These are phyloP conservation scores for Allium sativum DNA, from an alignment of 106 monocot species.

Conservation along the genomic window DNA sequence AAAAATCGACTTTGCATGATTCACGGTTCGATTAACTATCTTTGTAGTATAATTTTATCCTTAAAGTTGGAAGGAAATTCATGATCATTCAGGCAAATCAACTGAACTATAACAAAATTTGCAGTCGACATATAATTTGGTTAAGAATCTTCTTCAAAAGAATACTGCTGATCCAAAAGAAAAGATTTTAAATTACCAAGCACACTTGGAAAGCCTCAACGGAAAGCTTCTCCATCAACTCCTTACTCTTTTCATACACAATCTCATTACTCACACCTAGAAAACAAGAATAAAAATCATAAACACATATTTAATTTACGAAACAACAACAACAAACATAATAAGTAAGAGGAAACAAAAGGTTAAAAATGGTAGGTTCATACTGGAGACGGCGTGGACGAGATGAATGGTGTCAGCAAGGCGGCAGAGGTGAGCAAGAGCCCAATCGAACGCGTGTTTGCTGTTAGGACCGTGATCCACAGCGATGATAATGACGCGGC, in stretches of 20 bases:
- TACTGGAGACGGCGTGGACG: slow-evolving; percentile 70
- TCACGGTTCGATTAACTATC: too few species aligned
- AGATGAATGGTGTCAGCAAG: slow-evolving; percentile 87
- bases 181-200: slow-evolving; percentile 20
- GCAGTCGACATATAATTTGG: too few species aligned
- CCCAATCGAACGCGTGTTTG: slow-evolving; percentile 79
- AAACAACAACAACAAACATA: too few species aligned
- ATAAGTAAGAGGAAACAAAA: too few species aligned
- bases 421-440: slow-evolving; percentile 72
- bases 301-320: neutral
- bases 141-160: neutral
- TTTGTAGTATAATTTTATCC: too few species aligned
- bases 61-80: too few species aligned
- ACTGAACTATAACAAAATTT: too few species aligned
- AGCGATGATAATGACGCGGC: slow-evolving; percentile 62
- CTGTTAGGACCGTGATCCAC: slow-evolving; percentile 65
- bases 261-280: slow-evolving; percentile 55
- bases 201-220: slow-evolving; percentile 46
- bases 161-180: neutral
- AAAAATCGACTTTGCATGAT: too few species aligned
- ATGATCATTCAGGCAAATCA: too few species aligned
- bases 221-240: slow-evolving; percentile 57
- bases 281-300: neutral
- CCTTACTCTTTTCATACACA: slow-evolving; percentile 46
- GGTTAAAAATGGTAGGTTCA: neutral